Conservation (phyloP, 305 asterid species). For the Caryopteris hybrid region DNA sequence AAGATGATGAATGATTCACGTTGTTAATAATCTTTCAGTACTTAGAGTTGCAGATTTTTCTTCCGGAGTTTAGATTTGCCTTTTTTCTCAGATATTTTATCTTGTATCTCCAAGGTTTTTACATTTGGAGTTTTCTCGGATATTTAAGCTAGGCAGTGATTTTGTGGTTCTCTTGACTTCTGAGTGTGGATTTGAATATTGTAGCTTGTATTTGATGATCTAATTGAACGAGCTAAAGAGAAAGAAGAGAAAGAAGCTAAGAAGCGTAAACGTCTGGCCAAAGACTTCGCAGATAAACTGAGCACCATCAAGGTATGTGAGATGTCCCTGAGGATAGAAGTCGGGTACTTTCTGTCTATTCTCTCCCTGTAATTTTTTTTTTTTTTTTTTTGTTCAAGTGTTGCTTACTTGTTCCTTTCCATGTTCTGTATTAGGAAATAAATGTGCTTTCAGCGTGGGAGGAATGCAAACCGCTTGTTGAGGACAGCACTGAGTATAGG, state of each 20-base stretch:
- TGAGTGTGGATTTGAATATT: conserved; percentile 23
- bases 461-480: conserved; percentile 70
- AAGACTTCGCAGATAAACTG: conserved; percentile 74
- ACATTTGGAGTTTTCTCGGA: neutral
- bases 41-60: neutral
- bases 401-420: neutral
- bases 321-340: conserved; percentile 13
- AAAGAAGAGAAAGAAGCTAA: conserved; percentile 93
- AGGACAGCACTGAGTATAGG: conserved; percentile 89
- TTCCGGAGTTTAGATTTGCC: conserved; percentile 8
- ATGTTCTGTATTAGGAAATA: conserved; percentile 48
- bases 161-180: conserved; percentile 1
- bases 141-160: neutral
- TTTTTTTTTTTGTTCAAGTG: too few species aligned
- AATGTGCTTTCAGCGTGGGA: conserved; percentile 76
- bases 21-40: neutral
- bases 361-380: neutral
- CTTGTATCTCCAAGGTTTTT: neutral
- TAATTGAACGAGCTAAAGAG: conserved; percentile 89
- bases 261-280: conserved; percentile 82
- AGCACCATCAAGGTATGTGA: conserved; percentile 62
- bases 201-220: conserved; percentile 84
- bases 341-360: neutral
- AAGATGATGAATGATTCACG: neutral
- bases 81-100: neutral